phyloP scores from a whole-genome alignment of 2,329 filamentous ascomycete species.

The Aaosphaeria pasadenensis region DNA sequence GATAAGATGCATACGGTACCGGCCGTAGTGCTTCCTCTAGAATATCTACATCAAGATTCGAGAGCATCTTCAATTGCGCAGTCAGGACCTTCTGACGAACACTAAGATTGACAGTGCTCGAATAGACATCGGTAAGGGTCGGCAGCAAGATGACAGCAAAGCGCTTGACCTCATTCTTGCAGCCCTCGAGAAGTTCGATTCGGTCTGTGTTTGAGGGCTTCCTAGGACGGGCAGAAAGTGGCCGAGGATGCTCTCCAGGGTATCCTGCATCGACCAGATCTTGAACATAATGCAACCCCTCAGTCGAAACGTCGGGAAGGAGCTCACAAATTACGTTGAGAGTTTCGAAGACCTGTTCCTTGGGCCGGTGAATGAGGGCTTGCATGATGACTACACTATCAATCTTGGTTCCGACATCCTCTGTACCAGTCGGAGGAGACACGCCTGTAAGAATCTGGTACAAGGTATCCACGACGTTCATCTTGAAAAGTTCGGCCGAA shows the following conservation, averaged over 20 bases:
- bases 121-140: slow-evolving; percentile 93
- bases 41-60: slow-evolving; percentile 82
- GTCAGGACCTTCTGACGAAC: slow-evolving; percentile 93
- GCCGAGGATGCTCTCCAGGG: slow-evolving; percentile 44
- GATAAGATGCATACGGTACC: slow-evolving; percentile 91
- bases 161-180: slow-evolving; percentile 80
- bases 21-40: slow-evolving; percentile 80
- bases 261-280: slow-evolving; percentile 50
- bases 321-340: slow-evolving; percentile 97
- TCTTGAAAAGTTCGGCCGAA: slow-evolving; percentile 87
- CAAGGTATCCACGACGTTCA: slow-evolving; percentile 94
- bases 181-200: slow-evolving; percentile 75
- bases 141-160: slow-evolving; percentile 93
- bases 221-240: slow-evolving; percentile 43
- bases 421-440: slow-evolving; percentile 76
- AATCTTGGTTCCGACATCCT: slow-evolving; percentile 79
- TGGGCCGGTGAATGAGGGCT: slow-evolving; percentile 88
- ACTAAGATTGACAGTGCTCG: slow-evolving; percentile 91
- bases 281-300: slow-evolving; percentile 51
- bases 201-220: slow-evolving; percentile 74
- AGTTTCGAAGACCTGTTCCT: slow-evolving; percentile 95
- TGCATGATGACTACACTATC: slow-evolving; percentile 99
- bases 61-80: slow-evolving; percentile 97
- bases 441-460: slow-evolving; percentile 97
- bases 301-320: slow-evolving; percentile 69